Percentiles rank a stretch among this genome's conserved stretches.
Evolutionary conservation across 2,329 filamentous ascomycete species (phyloP).

Genomic region (Nothophaeocryptopus gaeumannii): DNA sequence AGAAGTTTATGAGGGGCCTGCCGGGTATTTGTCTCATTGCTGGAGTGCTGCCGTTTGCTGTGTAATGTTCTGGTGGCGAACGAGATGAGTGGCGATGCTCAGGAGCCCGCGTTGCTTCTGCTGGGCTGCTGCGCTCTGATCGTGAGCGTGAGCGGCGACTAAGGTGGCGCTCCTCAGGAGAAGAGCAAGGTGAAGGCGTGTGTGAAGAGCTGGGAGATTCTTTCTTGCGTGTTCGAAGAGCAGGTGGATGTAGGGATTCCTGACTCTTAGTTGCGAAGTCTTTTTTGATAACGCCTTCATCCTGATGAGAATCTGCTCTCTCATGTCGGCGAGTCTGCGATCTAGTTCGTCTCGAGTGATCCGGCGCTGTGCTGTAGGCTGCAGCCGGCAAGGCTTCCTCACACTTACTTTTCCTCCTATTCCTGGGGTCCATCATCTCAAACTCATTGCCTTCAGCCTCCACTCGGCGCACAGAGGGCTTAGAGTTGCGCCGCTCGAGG

Average conservation of each 20-base stretch:
- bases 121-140: no score
- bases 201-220: neutral
- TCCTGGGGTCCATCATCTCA: constrained; percentile 3
- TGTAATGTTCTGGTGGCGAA: no score
- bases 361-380: neutral
- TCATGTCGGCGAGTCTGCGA: constrained; percentile 4
- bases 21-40: no score
- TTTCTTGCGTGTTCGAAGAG: constrained; percentile 4
- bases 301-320: constrained; percentile 14
- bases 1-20: no score
- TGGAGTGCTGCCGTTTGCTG: no score
- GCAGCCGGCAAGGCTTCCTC: neutral
- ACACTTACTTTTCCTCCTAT: neutral
- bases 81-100: no score
- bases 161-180: neutral
- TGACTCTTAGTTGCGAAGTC: constrained; percentile 5
- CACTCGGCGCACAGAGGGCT: constrained; percentile 1
- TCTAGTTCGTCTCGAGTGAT: constrained; percentile 1
- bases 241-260: constrained; percentile 5
- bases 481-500: neutral
- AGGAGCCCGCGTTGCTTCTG: no score
- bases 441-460: constrained; percentile 2
- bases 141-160: no score
- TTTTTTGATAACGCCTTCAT: constrained; percentile 1
- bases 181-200: constrained; percentile 5